Evolutionary conservation across 2,329 filamentous ascomycete genomes (phyloP).

Genomic region (Diplodia mutila): DNA sequence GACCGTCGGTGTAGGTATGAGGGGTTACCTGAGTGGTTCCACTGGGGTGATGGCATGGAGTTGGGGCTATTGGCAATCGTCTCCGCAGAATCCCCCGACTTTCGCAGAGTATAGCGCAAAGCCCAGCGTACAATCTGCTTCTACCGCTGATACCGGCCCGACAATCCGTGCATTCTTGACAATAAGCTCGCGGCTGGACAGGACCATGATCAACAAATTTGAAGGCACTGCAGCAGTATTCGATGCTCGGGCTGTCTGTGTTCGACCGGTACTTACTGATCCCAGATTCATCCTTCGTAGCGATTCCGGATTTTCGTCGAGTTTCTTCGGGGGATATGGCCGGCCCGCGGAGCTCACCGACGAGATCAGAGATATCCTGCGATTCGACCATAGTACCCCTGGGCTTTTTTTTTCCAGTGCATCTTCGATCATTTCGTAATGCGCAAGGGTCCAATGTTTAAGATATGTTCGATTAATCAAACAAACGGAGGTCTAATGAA

Average conservation of each 20-base stretch:
- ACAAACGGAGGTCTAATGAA: not conserved
- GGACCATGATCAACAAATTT: not conserved
- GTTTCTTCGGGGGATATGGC: not conserved
- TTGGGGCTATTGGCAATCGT: no score
- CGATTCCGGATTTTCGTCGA: no score
- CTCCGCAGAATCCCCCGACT: not conserved
- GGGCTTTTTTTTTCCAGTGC: no score
- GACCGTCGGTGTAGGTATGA: no score
- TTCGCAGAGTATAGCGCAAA: not conserved
- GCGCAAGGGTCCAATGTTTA: not conserved
- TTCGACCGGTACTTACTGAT: not conserved
- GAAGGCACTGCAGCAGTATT: not conserved
- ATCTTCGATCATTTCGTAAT: no score
- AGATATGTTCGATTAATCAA: no score
- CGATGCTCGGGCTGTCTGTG: not conserved
- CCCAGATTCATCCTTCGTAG: no score
- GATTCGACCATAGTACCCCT: not conserved
- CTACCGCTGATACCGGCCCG: not conserved
- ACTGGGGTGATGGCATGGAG: no score
- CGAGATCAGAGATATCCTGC: not conserved
- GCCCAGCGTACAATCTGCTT: not conserved
- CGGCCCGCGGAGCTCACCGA: not conserved
- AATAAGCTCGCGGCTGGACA: not conserved
- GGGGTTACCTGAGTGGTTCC: no score
- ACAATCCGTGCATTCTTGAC: not conserved